phyloP scores from a whole-genome alignment of 2,329 filamentous ascomycete genomes.

The Colletotrichum tabaci region DNA sequence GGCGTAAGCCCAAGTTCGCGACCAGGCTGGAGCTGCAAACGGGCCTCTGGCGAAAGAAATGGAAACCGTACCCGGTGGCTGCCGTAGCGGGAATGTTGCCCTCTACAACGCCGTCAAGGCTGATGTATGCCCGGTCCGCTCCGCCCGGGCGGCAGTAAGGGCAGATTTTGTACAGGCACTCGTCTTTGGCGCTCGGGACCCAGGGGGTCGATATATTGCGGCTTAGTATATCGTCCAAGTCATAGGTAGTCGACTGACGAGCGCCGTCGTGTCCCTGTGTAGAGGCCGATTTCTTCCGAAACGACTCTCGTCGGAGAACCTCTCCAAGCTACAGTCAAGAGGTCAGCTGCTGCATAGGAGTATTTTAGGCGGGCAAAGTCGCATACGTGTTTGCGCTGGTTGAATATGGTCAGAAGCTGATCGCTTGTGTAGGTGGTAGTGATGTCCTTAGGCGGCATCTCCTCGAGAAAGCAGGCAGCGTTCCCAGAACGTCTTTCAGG shows the following conservation, averaged over 20 bases:
- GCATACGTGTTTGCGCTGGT: slow-evolving; percentile 65
- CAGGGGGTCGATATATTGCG: slow-evolving; percentile 51
- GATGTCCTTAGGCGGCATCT: slow-evolving; percentile 59
- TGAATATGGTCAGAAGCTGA: slow-evolving; percentile 64
- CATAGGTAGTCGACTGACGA: slow-evolving; percentile 10
- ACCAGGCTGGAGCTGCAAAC: slow-evolving; percentile 57
- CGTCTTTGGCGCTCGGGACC: slow-evolving; percentile 53
- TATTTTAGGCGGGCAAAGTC: background rate
- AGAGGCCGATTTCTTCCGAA: slow-evolving; percentile 14
- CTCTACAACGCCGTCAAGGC: slow-evolving; percentile 64
- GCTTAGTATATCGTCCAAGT: slow-evolving; percentile 19
- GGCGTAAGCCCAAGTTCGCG: slow-evolving; percentile 57
- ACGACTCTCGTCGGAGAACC: slow-evolving; percentile 30
- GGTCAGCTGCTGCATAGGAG: background rate
- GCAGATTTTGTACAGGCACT: slow-evolving; percentile 68
- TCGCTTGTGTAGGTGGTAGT: slow-evolving; percentile 59
- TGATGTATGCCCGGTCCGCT: slow-evolving; percentile 62
- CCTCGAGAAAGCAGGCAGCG: slow-evolving; percentile 59
- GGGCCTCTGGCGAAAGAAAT: slow-evolving; percentile 59
- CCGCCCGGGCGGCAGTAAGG: slow-evolving; percentile 62
- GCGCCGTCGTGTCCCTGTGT: slow-evolving; percentile 3
- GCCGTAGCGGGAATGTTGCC: slow-evolving; percentile 66
- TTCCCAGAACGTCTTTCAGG: slow-evolving; percentile 59
- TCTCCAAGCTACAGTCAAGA: slow-evolving; percentile 19
- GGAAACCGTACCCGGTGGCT: slow-evolving; percentile 68